Base-by-base conservation (phyloP, 2,329 filamentous ascomycete genomes). In the Penicillium sp. region DNA sequence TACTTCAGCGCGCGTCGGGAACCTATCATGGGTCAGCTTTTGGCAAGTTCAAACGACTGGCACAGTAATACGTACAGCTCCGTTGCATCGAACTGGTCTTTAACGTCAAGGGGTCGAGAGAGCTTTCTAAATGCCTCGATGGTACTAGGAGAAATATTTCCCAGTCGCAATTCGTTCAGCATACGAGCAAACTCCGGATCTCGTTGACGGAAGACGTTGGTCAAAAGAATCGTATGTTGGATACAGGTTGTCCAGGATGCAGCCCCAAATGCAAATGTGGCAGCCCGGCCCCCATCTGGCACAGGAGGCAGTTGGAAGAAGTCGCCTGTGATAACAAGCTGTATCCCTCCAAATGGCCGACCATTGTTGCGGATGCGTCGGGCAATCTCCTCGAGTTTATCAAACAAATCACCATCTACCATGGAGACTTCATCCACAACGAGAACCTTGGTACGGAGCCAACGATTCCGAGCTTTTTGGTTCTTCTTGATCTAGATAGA, bases 271-370 rank as follows among this genome's bases (percentile, higher is more conserved):
- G 91, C 87, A 68, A 99, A 99, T 64, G 90, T 95, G 39, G 86
- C 82, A 22, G 84, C 79, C 44, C 83, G 82, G 35, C 76, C 76
- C 12, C 60, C 56, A 30, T 96, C 91, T 1, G 92, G 91, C 1
- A 99, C 93, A 0, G 93, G 93, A 0, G 93, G 93, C 3, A 99
- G 74, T 67, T 99, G 93, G 71, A 99, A 99, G 72, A 99, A 99
- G 64, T 99, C 93, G 3, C 93, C 93, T 0, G 93, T 99, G 52
- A 99, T 88, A 49, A 99, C 82, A 27, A 99, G 79, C 60, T 99
- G 93, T 38, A 99, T 97, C 4, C 93, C 93, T 46, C 93, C 95
- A 76, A 95, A 99, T 0, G 93, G 88, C 9, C 89, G 81, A 9
- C 89, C 91, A 60, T 95, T 96, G 65, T 95, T 95, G 46, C 91